Percentiles rank a stretch among this genome's conserved stretches.
These are phyloP conservation scores for Lepiota subincarnata DNA, from an alignment of 768 basidiomycete species.

Conservation along the genomic window DNA sequence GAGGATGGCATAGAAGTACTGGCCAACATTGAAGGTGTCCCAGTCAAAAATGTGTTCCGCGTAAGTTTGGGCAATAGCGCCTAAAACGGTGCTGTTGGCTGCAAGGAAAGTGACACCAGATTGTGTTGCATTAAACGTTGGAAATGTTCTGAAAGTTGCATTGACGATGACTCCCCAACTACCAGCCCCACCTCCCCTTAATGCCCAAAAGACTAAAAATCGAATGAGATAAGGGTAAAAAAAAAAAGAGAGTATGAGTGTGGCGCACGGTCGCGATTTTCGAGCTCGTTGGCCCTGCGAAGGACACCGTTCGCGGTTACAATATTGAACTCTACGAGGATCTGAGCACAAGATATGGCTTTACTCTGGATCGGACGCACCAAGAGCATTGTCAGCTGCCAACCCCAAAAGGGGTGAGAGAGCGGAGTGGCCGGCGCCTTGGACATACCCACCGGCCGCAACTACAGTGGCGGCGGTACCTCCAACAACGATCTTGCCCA, in stretches of 20 bases:
- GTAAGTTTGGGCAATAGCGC: slow-evolving; percentile 22
- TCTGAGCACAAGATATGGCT: not conserved
- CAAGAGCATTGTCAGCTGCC: slow-evolving; percentile 20
- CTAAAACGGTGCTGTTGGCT: slow-evolving; percentile 17
- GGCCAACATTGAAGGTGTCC: slow-evolving; percentile 25
- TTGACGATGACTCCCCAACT: slow-evolving; percentile 36
- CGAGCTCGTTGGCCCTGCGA: slow-evolving; percentile 20
- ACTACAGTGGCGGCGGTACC: slow-evolving; percentile 21
- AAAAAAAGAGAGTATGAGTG: not conserved
- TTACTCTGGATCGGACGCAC: not conserved
- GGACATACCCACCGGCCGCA: slow-evolving; percentile 24
- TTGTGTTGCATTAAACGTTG: slow-evolving; percentile 26
- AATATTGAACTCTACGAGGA: slow-evolving; percentile 21
- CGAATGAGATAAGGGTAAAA: not conserved
- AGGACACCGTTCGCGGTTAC: slow-evolving; percentile 27
- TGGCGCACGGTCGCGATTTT: slow-evolving; percentile 21
- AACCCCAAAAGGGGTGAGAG: slow-evolving; percentile 22
- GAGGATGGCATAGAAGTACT: slow-evolving; percentile 22
- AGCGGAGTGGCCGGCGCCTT: slow-evolving; percentile 27
- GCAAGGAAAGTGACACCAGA: slow-evolving; percentile 17
- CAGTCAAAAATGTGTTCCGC: slow-evolving; percentile 33
- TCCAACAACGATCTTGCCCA: slow-evolving; percentile 22
- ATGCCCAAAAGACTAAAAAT: slow-evolving; percentile 23
- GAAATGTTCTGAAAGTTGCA: slow-evolving; percentile 30
- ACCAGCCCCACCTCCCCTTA: slow-evolving; percentile 26